Evolutionary conservation across 2,329 filamentous ascomycete species (phyloP).

Genomic region (Sporothrix euskadiensis): DNA sequence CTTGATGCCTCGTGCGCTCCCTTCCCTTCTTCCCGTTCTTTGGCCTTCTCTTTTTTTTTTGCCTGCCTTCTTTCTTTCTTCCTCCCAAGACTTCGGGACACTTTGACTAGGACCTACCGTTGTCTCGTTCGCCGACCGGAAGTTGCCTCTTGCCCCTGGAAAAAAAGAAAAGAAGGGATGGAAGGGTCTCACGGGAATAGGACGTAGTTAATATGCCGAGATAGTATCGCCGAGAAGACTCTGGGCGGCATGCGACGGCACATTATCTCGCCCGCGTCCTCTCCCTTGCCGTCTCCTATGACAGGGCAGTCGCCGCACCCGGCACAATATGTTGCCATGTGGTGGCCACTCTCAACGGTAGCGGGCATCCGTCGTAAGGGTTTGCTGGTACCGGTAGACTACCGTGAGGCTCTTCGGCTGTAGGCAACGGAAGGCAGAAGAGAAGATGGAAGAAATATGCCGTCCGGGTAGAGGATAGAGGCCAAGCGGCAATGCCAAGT

Average conservation of each 20-base stretch:
- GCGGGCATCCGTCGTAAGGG: background rate
- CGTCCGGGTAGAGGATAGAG: background rate
- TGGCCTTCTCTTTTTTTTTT: background rate
- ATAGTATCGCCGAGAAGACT: background rate
- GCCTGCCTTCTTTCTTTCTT: background rate
- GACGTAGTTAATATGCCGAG: background rate
- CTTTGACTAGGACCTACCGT: background rate
- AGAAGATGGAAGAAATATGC: background rate
- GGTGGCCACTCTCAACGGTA: background rate
- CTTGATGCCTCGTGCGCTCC: background rate
- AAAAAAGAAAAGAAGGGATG: background rate
- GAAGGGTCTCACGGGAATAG: background rate
- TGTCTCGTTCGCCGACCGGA: background rate
- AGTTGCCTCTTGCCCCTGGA: constrained; percentile 19
- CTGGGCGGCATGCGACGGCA: background rate
- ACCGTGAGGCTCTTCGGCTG: background rate
- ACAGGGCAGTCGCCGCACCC: background rate
- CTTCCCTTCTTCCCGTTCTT: background rate
- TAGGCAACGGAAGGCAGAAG: background rate
- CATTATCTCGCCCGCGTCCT: background rate
- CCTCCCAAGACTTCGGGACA: background rate
- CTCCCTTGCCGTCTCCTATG: constrained; percentile 4
- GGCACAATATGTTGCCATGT: background rate
- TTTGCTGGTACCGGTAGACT: background rate
- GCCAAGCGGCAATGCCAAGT: background rate